A percentile compares a stretch with the other conserved stretches of the same genome.
Conservation (phyloP, 768 basidiomycete genomes). For the Rossbeevera mucosa region DNA sequence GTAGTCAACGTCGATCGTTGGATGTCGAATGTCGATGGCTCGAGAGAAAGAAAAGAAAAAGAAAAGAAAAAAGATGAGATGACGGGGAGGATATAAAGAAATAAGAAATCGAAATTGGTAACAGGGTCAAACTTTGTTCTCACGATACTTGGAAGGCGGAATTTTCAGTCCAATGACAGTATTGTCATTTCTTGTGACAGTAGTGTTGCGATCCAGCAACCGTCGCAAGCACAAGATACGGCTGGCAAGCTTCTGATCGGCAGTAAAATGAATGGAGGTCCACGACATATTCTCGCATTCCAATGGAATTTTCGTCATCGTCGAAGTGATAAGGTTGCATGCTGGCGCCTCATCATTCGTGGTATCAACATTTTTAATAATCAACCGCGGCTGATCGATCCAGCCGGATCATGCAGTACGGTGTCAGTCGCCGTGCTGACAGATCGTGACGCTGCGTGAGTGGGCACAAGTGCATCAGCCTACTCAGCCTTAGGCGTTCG, state of each 20-base stretch:
- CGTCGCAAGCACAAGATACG: neutral
- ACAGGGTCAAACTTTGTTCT: conserved; percentile 1
- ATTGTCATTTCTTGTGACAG: neutral
- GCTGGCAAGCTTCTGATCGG: too few species aligned
- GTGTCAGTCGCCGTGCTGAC: neutral
- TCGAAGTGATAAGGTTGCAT: neutral
- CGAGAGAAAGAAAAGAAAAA: neutral
- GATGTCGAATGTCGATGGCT: neutral
- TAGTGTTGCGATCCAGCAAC: neutral
- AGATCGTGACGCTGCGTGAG: neutral
- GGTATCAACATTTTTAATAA: neutral
- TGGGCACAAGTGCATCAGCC: neutral
- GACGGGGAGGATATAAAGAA: neutral
- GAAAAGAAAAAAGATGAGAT: neutral
- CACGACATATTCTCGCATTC: neutral
- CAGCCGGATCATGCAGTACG: neutral
- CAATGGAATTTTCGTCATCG: neutral
- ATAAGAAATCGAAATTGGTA: neutral
- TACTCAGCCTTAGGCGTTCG: neutral
- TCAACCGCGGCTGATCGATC: neutral
- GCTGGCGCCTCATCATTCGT: neutral
- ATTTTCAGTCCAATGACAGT: neutral
- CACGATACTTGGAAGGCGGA: neutral
- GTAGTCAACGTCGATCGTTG: neutral
- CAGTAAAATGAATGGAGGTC: neutral